Evolutionary conservation across 2,329 filamentous ascomycete genomes (phyloP), one percentile per base, ranked within the genome.

Genomic region (Trichocomaceae sp.): DNA sequence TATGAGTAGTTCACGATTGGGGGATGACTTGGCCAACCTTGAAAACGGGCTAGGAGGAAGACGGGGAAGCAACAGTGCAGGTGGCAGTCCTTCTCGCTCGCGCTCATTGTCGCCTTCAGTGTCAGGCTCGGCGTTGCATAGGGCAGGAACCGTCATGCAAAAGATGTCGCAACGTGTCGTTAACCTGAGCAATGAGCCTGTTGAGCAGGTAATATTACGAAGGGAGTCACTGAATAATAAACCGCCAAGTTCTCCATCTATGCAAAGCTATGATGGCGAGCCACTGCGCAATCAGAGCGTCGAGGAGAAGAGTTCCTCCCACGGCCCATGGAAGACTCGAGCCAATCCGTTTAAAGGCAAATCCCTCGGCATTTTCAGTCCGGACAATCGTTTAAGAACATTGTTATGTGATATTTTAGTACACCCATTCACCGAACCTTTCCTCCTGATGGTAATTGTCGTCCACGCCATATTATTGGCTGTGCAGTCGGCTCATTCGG

Each of bases 151-250:
- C 8, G 88, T 90, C 63, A 83, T 91, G 71, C 82, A 87, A 60
- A 84, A 83, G 61, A 95, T 99, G 84, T 97, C 95, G 31, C 91
- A 96, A 74, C 89, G 93, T 76, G 91, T 99, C 54, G 93, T 99
- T 66, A 97, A 97, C 66, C 82, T 99, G 63, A 96, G 90, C 72
- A 95, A 95, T 67, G 93, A 97, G 65, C 86, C 86, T 4, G 78
- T 91, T 15, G 90, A 96, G 68, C 84, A 87, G 59, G 84, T 82
- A 50, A 79, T 84, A 22, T 79, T 83, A 42, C 79, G 75, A 76
- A 76, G 85, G 75, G 69, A 70, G 55, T 67, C 65, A 13, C 62
- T 84, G 75, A 62, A 77, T 74, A 62, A 82, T 54, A 78, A 72
- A 48, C 77, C 80, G 1, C 77, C 77, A 20, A 67, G 69, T 56